Evolutionary conservation across 768 basidiomycete genomes (phyloP).

Genomic region (Lanmaoa rubissima): DNA sequence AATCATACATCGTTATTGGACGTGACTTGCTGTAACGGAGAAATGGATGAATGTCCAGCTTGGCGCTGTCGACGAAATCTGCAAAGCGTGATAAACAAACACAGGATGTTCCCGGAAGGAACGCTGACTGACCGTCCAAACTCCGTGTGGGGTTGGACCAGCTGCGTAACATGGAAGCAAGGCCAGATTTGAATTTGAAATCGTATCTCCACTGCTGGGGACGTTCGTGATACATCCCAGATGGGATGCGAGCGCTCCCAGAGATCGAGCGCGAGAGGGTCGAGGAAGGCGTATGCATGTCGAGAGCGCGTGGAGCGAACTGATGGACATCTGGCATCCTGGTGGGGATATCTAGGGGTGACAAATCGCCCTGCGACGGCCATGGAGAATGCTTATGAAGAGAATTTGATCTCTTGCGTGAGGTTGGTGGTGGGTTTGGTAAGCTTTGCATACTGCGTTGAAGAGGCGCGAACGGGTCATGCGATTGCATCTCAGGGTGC

Average conservation of each 20-base stretch:
- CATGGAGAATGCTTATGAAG: constrained; percentile 9
- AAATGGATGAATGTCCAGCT: constrained; percentile 22
- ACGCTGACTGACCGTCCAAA: constrained; percentile 18
- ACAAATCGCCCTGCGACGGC: constrained; percentile 20
- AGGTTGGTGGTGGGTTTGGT: not conserved
- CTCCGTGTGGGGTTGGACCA: constrained; percentile 12
- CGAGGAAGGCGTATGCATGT: constrained; percentile 28
- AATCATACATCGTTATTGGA: constrained; percentile 47
- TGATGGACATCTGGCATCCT: constrained; percentile 19
- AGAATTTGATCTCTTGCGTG: constrained; percentile 5
- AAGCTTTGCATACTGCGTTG: constrained; percentile 6
- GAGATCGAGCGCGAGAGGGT: constrained; percentile 20
- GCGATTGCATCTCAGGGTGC: constrained; percentile 8
- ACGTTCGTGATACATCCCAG: constrained; percentile 17
- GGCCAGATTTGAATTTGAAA: constrained; percentile 33
- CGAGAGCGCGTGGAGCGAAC: constrained; percentile 15
- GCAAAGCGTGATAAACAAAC: not conserved
- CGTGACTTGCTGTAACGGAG: constrained; percentile 25
- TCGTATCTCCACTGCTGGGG: constrained; percentile 31
- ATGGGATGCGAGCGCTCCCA: constrained; percentile 11
- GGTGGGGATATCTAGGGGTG: constrained; percentile 17
- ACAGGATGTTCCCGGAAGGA: not conserved
- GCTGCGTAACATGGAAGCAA: constrained; percentile 31
- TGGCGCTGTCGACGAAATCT: constrained; percentile 28
- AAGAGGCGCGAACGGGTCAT: constrained; percentile 5